Percentiles rank a stretch among this genome's conserved stretches.
Evolutionary conservation across 805 yeast genomes (phyloP).

Genomic region (Cyberlindnera misumaiensis): DNA sequence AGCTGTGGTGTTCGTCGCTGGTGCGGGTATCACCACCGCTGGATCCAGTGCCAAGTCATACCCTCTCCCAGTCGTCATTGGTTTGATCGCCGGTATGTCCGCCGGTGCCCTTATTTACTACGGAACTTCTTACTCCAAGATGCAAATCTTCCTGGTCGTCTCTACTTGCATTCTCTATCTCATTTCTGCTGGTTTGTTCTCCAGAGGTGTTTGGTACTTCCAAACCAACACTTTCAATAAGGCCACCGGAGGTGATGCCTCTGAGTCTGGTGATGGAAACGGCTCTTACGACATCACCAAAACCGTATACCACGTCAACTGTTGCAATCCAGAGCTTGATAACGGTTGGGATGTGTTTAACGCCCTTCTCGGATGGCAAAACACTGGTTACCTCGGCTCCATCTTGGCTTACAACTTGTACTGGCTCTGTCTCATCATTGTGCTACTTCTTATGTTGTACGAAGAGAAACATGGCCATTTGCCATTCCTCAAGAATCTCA

Average conservation of each 20-base stretch:
- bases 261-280: conserved; percentile 89
- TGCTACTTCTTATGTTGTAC: conserved; percentile 56
- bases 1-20: conserved; percentile 94
- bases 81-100: conserved; percentile 68
- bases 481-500: conserved; percentile 52
- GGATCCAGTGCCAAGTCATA: conserved; percentile 59
- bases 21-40: conserved; percentile 69
- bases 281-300: conserved; percentile 82
- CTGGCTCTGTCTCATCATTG: conserved; percentile 65
- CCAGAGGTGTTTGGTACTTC: conserved; percentile 89
- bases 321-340: conserved; percentile 89
- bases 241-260: conserved; percentile 87
- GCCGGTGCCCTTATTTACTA: conserved; percentile 71
- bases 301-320: conserved; percentile 93
- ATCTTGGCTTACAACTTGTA: conserved; percentile 82
- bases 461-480: conserved; percentile 83
- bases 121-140: conserved; percentile 76
- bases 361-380: conserved; percentile 94
- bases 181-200: conserved; percentile 87
- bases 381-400: conserved; percentile 90
- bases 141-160: conserved; percentile 78
- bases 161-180: conserved; percentile 87
- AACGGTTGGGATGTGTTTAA: conserved; percentile 98
- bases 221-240: conserved; percentile 59
- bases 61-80: conserved; percentile 90